Percentiles rank a stretch among this genome's conserved stretches.
Conservation (phyloP, 345 rosid genomes). For the Hibiscus syriacus region DNA sequence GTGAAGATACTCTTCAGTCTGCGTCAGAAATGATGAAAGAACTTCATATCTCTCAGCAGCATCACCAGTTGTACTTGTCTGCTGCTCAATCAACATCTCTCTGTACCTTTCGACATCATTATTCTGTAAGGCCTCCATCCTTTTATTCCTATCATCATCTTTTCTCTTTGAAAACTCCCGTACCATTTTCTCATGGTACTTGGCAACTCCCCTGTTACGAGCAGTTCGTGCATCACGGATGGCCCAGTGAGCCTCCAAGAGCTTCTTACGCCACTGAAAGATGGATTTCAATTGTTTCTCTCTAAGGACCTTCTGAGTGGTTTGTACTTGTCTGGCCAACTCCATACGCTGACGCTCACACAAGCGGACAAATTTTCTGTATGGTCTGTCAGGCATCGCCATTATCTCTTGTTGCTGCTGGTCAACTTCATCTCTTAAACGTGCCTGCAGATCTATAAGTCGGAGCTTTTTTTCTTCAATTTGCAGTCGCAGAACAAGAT, state of each 20-base stretch:
- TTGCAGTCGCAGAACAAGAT: constrained; percentile 94
- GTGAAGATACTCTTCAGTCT: constrained; percentile 97
- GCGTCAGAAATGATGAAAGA: constrained; percentile 89
- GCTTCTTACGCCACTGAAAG: constrained; percentile 98
- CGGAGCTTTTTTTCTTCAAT: constrained; percentile 92
- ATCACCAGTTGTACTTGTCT: constrained; percentile 79
- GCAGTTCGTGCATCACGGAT: constrained; percentile 98
- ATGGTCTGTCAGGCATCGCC: constrained; percentile 99
- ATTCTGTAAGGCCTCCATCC: constrained; percentile 99
- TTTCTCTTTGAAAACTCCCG: constrained; percentile 93
- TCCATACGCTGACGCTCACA: constrained; percentile 97
- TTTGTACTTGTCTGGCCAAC: constrained; percentile 80
- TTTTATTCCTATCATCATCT: constrained; percentile 89
- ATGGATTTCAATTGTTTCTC: constrained; percentile 95
- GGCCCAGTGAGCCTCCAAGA: constrained; percentile 96
- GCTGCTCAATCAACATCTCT: constrained; percentile 98
- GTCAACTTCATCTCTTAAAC: constrained; percentile 88
- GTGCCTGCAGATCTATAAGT: constrained; percentile 74
- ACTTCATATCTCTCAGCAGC: constrained; percentile 96
- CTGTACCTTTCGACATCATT: constrained; percentile 99
- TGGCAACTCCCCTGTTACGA: constrained; percentile 97
- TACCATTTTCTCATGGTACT: constrained; percentile 94
- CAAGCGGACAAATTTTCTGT: constrained; percentile 90
- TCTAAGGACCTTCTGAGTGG: constrained; percentile 72
- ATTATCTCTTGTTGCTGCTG: constrained; percentile 94